A percentile compares a stretch with the other conserved stretches of the same genome.
These are phyloP conservation scores for Allantophomopsis cytisporea DNA, from an alignment of 2,329 filamentous ascomycete genomes.

Conservation along the genomic window DNA sequence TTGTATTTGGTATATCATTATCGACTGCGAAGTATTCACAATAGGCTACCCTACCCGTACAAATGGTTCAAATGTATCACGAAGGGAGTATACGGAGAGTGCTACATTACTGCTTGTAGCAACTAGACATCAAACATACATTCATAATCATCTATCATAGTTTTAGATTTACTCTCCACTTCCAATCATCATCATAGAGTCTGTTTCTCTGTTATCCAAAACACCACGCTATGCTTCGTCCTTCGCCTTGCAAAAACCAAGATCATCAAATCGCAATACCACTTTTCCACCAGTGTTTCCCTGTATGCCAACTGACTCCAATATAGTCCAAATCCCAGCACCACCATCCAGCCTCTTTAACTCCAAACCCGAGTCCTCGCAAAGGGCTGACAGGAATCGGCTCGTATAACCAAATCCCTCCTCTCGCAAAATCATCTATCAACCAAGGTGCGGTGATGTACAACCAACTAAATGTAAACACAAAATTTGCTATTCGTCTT, in stretches of 20 bases:
- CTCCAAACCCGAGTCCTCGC: conserved; percentile 51
- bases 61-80: no score
- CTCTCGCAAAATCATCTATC: conserved; percentile 61
- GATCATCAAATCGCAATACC: conserved; percentile 17
- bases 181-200: no score
- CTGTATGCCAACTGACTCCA: conserved; percentile 40
- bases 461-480: conserved; percentile 54
- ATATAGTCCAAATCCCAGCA: conserved; percentile 40
- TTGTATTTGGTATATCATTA: no score
- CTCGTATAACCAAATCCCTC: conserved; percentile 70
- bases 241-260: not conserved
- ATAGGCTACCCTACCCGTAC: no score
- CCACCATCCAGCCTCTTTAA: conserved; percentile 48
- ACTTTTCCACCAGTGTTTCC: conserved; percentile 49
- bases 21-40: no score
- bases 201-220: no score
- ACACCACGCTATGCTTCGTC: not conserved
- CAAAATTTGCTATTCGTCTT: conserved; percentile 41
- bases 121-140: no score
- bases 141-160: no score
- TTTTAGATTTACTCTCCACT: no score
- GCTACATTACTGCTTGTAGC: no score
- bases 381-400: conserved; percentile 65
- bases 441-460: conserved; percentile 50
- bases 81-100: no score